Base-by-base conservation (phyloP, 306 rosid genomes). In the Cucurbita argyrosperma region DNA sequence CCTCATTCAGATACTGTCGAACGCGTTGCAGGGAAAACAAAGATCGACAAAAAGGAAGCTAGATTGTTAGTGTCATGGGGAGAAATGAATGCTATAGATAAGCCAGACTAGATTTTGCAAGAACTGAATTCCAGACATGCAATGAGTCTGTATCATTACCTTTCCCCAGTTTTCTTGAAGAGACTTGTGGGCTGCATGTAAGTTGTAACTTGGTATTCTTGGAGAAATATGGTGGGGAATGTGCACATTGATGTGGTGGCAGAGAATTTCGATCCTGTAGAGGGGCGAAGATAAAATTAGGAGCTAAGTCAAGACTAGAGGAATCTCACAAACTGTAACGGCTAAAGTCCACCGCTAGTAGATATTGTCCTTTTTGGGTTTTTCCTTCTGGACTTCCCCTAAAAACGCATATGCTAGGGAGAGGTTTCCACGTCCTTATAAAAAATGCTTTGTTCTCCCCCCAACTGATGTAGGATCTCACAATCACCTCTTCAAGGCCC, bases 91-190 rank as follows among this genome's bases (percentile, higher is more conserved):
- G 71, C 53, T 42, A 4, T 35, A 68, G 13, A 4, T 10, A 30
- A 50, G 46, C 46, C 60, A 51, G 7, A 23, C 19, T 49, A 19
- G 12, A n/a, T 42, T 62, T 62, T 62, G 38, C 55, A 43, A 45
- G 72, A 66, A 19, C 55, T 47, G 43, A 68, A 68, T 6, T 10
- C 19, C 54, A 21, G 21, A 23, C 1, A 50, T 26, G 74, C 10
- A 70, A 26, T 49, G 0, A 21, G 57, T 52, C 47, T 45, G 19
- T 12, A 77, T 63, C 56, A 81, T 63, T 71, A 94, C 99, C 92
- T 89, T 84, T 87, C 97, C 99, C 99, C 97, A 91, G 43, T 85
- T 88, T 83, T 86, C 90, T 85, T 91, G 87, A 73, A 94, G 76
- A 76, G 95, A 84, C 75, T 88, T 83, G 65, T 94, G 91, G 60